Evolutionary conservation across 495 filamentous ascomycete genomes (phyloP).

Genomic region (Oleoguttula mirabilis): DNA sequence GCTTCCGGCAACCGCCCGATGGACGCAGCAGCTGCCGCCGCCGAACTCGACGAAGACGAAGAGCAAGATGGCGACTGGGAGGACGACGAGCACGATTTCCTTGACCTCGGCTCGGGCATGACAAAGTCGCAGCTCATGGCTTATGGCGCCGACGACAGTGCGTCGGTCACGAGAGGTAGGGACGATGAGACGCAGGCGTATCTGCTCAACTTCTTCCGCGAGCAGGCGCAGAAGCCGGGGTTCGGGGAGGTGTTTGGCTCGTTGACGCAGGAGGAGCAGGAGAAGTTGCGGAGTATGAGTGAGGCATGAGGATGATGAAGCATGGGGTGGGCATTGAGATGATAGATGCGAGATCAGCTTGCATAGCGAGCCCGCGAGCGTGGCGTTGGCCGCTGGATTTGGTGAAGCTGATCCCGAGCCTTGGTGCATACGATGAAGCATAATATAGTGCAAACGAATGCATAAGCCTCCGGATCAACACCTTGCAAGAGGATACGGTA

Average conservation of each 20-base stretch:
- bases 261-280: constrained; percentile 10
- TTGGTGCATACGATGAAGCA: too few species aligned
- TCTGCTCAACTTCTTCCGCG: constrained; percentile 69
- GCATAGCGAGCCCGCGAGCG: too few species aligned
- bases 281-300: constrained; percentile 12
- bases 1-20: constrained; percentile 30
- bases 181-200: constrained; percentile 89
- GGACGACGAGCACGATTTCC: constrained; percentile 53
- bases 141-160: constrained; percentile 51
- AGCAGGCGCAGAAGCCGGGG: constrained; percentile 48
- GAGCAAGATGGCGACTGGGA: constrained; percentile 78
- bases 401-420: too few species aligned
- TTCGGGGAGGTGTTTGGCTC: constrained; percentile 50
- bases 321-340: too few species aligned
- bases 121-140: constrained; percentile 58
- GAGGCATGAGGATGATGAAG: not conserved
- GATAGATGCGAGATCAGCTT: too few species aligned
- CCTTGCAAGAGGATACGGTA: too few species aligned
- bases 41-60: constrained; percentile 33
- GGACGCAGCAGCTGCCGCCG: constrained; percentile 28
- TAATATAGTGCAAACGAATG: too few species aligned
- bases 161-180: constrained; percentile 21
- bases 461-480: too few species aligned
- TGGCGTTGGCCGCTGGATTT: too few species aligned
- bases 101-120: constrained; percentile 50